Base-by-base conservation (phyloP, 176 grass and related monocot species). In the Carex littledalei region DNA sequence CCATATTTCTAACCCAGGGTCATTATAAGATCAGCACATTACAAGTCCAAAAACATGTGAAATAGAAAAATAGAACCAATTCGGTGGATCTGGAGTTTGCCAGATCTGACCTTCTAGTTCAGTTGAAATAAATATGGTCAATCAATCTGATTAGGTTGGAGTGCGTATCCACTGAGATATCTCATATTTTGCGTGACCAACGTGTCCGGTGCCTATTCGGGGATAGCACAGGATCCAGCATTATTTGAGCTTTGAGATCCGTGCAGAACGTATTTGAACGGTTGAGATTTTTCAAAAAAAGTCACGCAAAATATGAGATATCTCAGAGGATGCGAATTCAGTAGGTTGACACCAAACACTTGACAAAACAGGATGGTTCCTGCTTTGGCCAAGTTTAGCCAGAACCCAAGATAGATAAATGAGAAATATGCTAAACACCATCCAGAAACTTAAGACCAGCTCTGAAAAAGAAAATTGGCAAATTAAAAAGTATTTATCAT, bases 1-100 rank as follows among this genome's bases (percentile, higher is more conserved):
- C 20, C 47, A 77, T 72, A 55, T 57, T 57, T 32, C 26, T 78
- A 55, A 78, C 14, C 24, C 74, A 57, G 14, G 8, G 32, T 72
- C 68, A 72, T 72, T 56, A 78, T 17, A 10, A 78, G 49, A 32
- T 77, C 74, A 78, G 74, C 34, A 45, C 74, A 34, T 26, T 77
- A 31, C 74, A 78, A 57, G 17, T 78, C 52, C 24, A 57, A 56
- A 63, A 31, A 57, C 7, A 55, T 34, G 50, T 34, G 16, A 78
- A 56, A 18, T 14, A 78, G 15, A 78, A 8, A 29, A 32, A 56
- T 16, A 55, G 21, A 77, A 77, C 11, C 0, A 50, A 50, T 22
- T 50, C 0, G 11, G 20, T 53, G 47, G 41, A 26, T 49, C 53
- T 52, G 45, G 45, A 37, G 26, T 75, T 26, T 16, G 2, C 22